A percentile compares a stretch with the other conserved stretches of the same genome.
Conservation (phyloP, 2,329 filamentous ascomycete species). For the Epichloe sylvatica region DNA sequence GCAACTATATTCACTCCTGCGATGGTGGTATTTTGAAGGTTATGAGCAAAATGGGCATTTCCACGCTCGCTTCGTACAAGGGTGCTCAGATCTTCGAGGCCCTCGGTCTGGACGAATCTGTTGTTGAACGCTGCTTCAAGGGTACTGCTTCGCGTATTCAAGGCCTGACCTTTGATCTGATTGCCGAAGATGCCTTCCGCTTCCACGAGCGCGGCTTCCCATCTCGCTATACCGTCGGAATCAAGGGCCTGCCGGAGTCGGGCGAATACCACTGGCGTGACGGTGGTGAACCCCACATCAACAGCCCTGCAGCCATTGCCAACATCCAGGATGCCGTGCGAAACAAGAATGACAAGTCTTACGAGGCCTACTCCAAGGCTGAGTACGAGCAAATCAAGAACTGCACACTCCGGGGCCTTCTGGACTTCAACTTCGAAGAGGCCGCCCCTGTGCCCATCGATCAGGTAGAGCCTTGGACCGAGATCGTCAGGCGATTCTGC, state of each 20-base stretch:
- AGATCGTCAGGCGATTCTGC: conserved; percentile 91
- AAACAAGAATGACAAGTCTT: conserved; percentile 96
- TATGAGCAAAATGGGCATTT: conserved; percentile 99
- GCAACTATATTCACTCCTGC: conserved; percentile 93
- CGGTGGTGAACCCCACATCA: conserved; percentile 87
- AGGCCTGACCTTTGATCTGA: conserved; percentile 84
- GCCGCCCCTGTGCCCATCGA: conserved; percentile 77
- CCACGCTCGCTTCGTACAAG: conserved; percentile 90
- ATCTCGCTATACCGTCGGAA: conserved; percentile 57
- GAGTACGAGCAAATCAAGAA: conserved; percentile 95
- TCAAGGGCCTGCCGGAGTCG: conserved; percentile 76
- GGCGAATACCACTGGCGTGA: conserved; percentile 98
- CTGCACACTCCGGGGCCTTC: conserved; percentile 82
- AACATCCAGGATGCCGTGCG: conserved; percentile 95
- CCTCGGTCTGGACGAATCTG: conserved; percentile 78
- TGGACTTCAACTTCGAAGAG: conserved; percentile 93
- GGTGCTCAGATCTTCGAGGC: conserved; percentile 96
- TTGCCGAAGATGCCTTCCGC: conserved; percentile 86
- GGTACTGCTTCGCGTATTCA: conserved; percentile 90
- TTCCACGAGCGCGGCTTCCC: conserved; percentile 92
- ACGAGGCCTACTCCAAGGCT: conserved; percentile 85
- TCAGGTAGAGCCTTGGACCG: conserved; percentile 95
- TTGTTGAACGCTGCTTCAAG: conserved; percentile 88
- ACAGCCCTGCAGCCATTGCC: conserved; percentile 86
- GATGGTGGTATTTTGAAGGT: conserved; percentile 96